These are phyloP conservation scores for Aureoboletus auriporus DNA, from an alignment of 768 basidiomycete species.

Conservation along the genomic window DNA sequence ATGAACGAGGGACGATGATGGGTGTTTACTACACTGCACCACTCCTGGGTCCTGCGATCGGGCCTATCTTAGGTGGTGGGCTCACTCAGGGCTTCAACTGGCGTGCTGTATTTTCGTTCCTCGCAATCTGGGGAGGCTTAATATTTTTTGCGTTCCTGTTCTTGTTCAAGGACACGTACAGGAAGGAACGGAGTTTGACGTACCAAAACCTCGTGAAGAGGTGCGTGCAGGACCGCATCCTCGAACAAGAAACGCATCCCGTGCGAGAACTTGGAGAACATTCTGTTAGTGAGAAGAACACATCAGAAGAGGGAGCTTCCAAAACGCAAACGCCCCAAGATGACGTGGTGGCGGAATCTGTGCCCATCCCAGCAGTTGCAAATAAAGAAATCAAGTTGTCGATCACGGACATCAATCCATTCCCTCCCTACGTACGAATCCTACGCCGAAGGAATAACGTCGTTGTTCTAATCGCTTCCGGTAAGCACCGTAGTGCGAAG, in stretches of 20 bases:
- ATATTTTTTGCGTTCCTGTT: constrained; percentile 56
- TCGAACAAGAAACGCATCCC: constrained; percentile 6
- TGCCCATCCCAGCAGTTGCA: constrained; percentile 5
- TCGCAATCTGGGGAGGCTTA: constrained; percentile 58
- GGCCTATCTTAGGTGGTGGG: constrained; percentile 67
- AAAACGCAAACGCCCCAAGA: constrained; percentile 9
- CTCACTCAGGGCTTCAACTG: constrained; percentile 67
- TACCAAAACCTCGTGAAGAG: constrained; percentile 67
- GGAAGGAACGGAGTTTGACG: constrained; percentile 73
- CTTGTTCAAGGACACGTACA: constrained; percentile 82
- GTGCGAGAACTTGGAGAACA: constrained; percentile 10
- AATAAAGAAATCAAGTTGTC: constrained; percentile 48
- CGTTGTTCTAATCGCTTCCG: constrained; percentile 41
- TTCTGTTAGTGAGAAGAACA: constrained; percentile 7
- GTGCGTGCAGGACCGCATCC: constrained; percentile 29
- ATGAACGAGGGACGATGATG: constrained; percentile 74
- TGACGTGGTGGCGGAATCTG: constrained; percentile 23
- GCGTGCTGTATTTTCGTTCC: constrained; percentile 86
- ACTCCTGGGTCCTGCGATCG: constrained; percentile 66
- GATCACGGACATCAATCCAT: constrained; percentile 67
- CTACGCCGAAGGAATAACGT: constrained; percentile 65
- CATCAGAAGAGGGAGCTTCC: not conserved
- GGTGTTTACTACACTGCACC: constrained; percentile 81
- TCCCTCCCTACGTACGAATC: constrained; percentile 58
- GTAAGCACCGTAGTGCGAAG: constrained; percentile 16